Conservation (phyloP, 352 stramenopile species). For the Globisporangium rhizosaccharum region DNA sequence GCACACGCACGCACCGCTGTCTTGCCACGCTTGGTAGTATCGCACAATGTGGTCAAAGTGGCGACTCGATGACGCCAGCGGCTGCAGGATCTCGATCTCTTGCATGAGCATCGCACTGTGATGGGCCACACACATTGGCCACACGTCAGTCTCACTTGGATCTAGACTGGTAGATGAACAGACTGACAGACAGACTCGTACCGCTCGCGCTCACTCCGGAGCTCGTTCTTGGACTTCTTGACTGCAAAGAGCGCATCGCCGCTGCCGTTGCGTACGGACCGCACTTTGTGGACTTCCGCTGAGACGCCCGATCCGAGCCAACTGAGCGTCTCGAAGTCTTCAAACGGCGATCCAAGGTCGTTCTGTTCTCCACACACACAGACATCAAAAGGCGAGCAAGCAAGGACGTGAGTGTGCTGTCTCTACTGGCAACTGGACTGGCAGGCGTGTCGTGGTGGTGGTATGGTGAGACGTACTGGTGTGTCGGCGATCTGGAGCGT, state of each 20-base stretch:
- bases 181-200: conserved; percentile 13
- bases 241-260: conserved; percentile 38
- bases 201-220: conserved; percentile 76
- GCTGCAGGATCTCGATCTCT: conserved; percentile 57
- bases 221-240: conserved; percentile 76
- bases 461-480: conserved; percentile 11
- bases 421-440: too few relatives aligned
- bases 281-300: conserved; percentile 64
- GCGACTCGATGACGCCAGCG: conserved; percentile 23
- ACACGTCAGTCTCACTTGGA: too few relatives aligned
- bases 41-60: conserved; percentile 87
- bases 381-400: neutral
- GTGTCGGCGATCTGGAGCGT: conserved; percentile 18
- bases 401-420: neutral
- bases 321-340: conserved; percentile 44
- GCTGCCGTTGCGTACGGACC: conserved; percentile 24
- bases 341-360: conserved; percentile 23
- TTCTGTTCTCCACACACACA: conserved; percentile 5
- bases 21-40: conserved; percentile 94
- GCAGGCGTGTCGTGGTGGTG: too few relatives aligned
- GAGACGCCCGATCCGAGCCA: conserved; percentile 69
- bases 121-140: neutral
- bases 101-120: conserved; percentile 50
- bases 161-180: neutral
- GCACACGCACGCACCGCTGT: conserved; percentile 56